Evolutionary conservation across 2,329 filamentous ascomycete species (phyloP).

Genomic region (Alternaria triticina): DNA sequence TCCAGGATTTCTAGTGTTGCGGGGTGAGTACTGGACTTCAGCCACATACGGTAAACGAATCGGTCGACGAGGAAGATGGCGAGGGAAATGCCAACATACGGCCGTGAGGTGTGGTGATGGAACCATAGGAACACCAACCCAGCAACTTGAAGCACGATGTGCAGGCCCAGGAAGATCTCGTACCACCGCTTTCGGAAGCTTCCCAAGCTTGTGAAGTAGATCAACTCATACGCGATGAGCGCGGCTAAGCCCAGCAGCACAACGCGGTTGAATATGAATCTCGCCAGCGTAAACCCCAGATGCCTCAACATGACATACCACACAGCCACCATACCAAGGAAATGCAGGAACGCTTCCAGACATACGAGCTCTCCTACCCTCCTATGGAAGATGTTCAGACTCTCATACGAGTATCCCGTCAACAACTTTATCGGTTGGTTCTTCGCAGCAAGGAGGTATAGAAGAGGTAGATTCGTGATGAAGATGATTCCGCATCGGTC

Average conservation of each 20-base stretch:
- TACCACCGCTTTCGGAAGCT: conserved; percentile 67
- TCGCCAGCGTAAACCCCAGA: conserved; percentile 56
- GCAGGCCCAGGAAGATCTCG: conserved; percentile 66
- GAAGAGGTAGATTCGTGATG: conserved; percentile 58
- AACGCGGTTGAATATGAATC: conserved; percentile 60
- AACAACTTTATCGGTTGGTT: conserved; percentile 67
- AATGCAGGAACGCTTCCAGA: conserved; percentile 64
- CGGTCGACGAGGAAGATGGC: conserved; percentile 65
- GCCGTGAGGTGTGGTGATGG: conserved; percentile 61
- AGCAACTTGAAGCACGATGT: conserved; percentile 63
- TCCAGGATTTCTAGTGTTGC: conserved; percentile 62
- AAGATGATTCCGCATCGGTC: conserved; percentile 64
- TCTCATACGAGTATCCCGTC: conserved; percentile 70
- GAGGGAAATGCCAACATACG: conserved; percentile 62
- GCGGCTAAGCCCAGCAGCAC: conserved; percentile 63
- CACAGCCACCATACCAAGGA: conserved; percentile 59
- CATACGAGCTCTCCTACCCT: conserved; percentile 68
- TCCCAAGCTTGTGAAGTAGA: conserved; percentile 67
- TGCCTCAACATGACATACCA: conserved; percentile 62
- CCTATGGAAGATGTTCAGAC: conserved; percentile 70
- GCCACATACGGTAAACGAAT: conserved; percentile 61
- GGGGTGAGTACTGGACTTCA: conserved; percentile 57
- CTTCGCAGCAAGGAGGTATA: conserved; percentile 71
- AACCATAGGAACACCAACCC: conserved; percentile 65
- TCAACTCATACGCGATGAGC: conserved; percentile 64